These are phyloP conservation scores for Solanum arcanum DNA, from an alignment of 257 asterid species.

Conservation along the genomic window DNA sequence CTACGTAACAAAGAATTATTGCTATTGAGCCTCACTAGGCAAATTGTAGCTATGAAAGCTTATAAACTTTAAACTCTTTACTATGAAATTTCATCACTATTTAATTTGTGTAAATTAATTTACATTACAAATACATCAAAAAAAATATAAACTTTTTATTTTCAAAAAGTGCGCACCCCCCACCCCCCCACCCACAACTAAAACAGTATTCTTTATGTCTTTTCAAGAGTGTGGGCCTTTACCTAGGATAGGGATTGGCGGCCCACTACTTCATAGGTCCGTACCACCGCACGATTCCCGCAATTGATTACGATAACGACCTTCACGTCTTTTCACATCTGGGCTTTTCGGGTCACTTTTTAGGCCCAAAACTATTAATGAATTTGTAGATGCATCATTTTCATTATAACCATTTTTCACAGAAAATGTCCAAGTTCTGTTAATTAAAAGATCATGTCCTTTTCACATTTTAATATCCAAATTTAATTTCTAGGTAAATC, in stretches of 20 bases:
- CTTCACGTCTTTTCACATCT: neutral
- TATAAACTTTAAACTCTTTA: too few relatives aligned
- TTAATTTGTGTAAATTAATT: neutral
- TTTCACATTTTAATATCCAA: neutral
- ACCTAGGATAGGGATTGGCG: neutral
- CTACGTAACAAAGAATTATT: neutral
- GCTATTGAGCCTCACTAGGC: too few relatives aligned
- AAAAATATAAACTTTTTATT: neutral
- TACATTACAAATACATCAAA: neutral
- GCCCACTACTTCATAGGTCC: neutral
- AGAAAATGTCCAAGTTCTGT: neutral
- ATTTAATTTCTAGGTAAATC: neutral
- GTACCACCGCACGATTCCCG: conserved; percentile 1
- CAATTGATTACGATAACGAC: conserved; percentile 9
- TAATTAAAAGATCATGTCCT: neutral
- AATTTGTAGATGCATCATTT: conserved; percentile 1
- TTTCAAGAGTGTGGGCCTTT: neutral
- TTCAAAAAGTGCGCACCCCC: neutral
- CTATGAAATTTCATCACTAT: neutral
- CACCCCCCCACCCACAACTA: neutral
- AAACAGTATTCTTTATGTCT: neutral
- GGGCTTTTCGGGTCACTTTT: neutral
- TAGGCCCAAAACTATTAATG: neutral
- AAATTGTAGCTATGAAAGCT: too few relatives aligned
- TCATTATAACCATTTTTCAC: neutral